Evolutionary conservation across 1,139 yeast genomes (phyloP), one percentile per base, ranked within the genome.

Genomic region (Nakaseomyces kungkrabaensis): DNA sequence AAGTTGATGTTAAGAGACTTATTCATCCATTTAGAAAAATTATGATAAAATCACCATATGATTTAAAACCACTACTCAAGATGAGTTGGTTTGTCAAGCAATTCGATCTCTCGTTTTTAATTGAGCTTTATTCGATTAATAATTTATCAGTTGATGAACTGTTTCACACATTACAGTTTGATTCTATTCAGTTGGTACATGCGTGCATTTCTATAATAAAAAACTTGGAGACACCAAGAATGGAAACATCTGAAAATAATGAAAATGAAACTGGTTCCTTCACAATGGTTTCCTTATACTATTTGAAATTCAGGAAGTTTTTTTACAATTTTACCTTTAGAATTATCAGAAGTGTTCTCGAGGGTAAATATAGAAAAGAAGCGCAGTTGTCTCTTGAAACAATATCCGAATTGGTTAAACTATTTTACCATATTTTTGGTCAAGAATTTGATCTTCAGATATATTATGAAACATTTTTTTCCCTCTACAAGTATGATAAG

Each of bases 91-190:
- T 68, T 53, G 60, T 58, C 37, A 56, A 56, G 8, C 48, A 59
- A 7, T 45, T 68, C 13, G 68, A 68, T 3, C 38, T 63, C 8
- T 50, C 51, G 1, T 52, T 59, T 34, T 49, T 63, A 1, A 51
- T 70, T 43, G 68, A 68, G 49, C 54, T 64, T 10, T 59, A 60
- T 37, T 63, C 72, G 0, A 59, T 68, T 4, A 67, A 67, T 52
- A 58, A 59, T 36, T 43, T 58, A 4, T 59, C 56, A 8, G 54
- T 22, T 48, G 54, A 8, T 10, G 59, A 33, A 41, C 41, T 61
- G 9, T 26, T 54, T 8, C 46, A 43, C 9, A 56, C 48, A 40
- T 53, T 26, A 11, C 27, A 25, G 8, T 4, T 53, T 27, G 54
- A 56, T 4, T 17, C 33, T 1, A 27, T 37, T 1, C 47, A 41